These are phyloP conservation scores for Clarireedia monteithiana DNA, from an alignment of 2,329 filamentous ascomycete genomes.

Conservation along the genomic window DNA sequence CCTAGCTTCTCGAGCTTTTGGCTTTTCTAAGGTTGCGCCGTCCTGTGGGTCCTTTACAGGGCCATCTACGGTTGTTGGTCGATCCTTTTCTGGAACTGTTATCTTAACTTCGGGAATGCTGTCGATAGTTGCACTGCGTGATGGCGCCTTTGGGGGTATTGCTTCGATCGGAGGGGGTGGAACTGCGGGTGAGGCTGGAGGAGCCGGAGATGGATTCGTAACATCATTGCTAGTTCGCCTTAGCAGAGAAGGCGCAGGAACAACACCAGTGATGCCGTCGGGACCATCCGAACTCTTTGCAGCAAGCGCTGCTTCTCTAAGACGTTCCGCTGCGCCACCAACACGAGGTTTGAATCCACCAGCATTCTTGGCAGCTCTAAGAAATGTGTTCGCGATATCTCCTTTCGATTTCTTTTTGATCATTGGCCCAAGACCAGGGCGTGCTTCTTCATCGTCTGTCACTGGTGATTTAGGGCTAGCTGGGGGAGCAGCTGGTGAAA, in stretches of 20 bases:
- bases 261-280: slow-evolving; percentile 83
- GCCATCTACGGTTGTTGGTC: slow-evolving; percentile 35
- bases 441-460: slow-evolving; percentile 28
- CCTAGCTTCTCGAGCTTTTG: slow-evolving; percentile 24
- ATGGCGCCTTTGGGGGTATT: slow-evolving; percentile 13
- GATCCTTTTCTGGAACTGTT: slow-evolving; percentile 39
- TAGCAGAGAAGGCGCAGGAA: slow-evolving; percentile 62
- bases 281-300: slow-evolving; percentile 57
- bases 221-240: slow-evolving; percentile 35
- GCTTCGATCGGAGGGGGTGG: not conserved
- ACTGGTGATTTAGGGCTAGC: slow-evolving; percentile 1
- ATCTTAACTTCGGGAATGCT: slow-evolving; percentile 51
- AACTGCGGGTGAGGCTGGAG: slow-evolving; percentile 12
- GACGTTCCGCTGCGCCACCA: slow-evolving; percentile 76
- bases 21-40: slow-evolving; percentile 23
- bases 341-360: slow-evolving; percentile 76
- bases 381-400: slow-evolving; percentile 69
- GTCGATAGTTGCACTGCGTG: slow-evolving; percentile 23
- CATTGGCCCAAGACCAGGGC: slow-evolving; percentile 86
- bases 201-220: slow-evolving; percentile 17
- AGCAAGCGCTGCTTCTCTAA: slow-evolving; percentile 43
- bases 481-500: slow-evolving; percentile 9
- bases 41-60: slow-evolving; percentile 30
- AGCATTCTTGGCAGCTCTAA: slow-evolving; percentile 70
- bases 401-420: slow-evolving; percentile 65